Conservation (phyloP, 1,284 basidiomycete species). For the Naganishia liquefaciens region DNA sequence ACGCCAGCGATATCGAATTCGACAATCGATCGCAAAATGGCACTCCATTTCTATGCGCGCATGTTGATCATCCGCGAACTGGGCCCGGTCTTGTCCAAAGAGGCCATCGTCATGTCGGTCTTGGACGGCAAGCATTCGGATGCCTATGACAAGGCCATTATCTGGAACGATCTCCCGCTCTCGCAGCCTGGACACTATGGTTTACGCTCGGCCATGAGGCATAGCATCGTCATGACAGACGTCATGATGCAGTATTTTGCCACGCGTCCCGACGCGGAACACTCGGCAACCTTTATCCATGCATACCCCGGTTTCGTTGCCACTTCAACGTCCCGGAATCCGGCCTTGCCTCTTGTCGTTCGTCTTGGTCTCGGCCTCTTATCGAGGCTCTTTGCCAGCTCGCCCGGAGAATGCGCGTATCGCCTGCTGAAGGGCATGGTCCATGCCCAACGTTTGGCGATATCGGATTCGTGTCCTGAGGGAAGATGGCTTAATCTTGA, state of each 20-base stretch:
- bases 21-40: constrained; percentile 25
- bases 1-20: constrained; percentile 13
- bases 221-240: constrained; percentile 24
- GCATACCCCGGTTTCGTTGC: constrained; percentile 30
- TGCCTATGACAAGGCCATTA: constrained; percentile 12
- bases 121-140: constrained; percentile 21
- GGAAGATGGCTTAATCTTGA: constrained; percentile 17
- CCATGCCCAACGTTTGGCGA: constrained; percentile 10
- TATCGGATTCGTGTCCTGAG: background rate
- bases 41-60: constrained; percentile 26
- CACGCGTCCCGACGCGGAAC: background rate
- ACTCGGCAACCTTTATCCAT: constrained; percentile 17
- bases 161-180: constrained; percentile 19
- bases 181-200: constrained; percentile 17
- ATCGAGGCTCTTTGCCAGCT: background rate
- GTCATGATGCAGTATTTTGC: constrained; percentile 28
- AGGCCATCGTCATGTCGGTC: constrained; percentile 24
- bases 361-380: background rate
- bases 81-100: background rate
- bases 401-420: constrained; percentile 18
- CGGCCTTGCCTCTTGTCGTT: background rate
- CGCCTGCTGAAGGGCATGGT: constrained; percentile 18
- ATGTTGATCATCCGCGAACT: constrained; percentile 30
- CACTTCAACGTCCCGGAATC: constrained; percentile 1
- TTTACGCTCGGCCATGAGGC: background rate